Evolutionary conservation across 306 rosid genomes (phyloP).

Genomic region (Coriaria nepalensis): DNA sequence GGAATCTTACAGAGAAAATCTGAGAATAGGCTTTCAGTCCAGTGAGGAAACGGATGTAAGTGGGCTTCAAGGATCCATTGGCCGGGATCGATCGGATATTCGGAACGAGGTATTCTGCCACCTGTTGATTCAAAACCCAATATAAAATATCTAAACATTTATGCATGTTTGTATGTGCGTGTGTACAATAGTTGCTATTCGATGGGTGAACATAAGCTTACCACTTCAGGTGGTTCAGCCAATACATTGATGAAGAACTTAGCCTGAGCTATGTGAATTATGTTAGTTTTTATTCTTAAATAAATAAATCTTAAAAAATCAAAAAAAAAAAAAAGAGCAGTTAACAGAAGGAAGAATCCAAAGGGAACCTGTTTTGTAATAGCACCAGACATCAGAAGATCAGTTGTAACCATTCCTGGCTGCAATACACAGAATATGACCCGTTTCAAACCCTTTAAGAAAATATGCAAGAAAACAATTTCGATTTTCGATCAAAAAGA

Average conservation of each 20-base stretch:
- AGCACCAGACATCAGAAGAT: constrained; percentile 98
- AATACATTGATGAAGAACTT: constrained; percentile 90
- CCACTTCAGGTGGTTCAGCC: constrained; percentile 98
- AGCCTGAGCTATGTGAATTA: constrained; percentile 40
- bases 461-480: too few species aligned
- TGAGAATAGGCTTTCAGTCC: constrained; percentile 88
- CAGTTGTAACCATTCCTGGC: constrained; percentile 99
- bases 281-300: neutral
- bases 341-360: neutral
- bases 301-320: neutral
- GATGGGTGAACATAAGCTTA: constrained; percentile 26
- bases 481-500: too few species aligned
- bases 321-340: too few species aligned
- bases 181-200: too few species aligned
- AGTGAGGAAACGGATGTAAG: constrained; percentile 78
- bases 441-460: neutral
- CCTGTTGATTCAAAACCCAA: constrained; percentile 37
- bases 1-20: constrained; percentile 72
- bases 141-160: neutral
- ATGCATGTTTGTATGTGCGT: too few species aligned
- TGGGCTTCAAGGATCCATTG: constrained; percentile 63
- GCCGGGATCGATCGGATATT: constrained; percentile 53
- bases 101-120: constrained; percentile 77
- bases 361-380: constrained; percentile 68
- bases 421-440: constrained; percentile 22